A percentile compares a stretch with the other conserved stretches of the same genome.
Conservation (phyloP, 2,329 filamentous ascomycete species). For the Lachnellula subtilissima region DNA sequence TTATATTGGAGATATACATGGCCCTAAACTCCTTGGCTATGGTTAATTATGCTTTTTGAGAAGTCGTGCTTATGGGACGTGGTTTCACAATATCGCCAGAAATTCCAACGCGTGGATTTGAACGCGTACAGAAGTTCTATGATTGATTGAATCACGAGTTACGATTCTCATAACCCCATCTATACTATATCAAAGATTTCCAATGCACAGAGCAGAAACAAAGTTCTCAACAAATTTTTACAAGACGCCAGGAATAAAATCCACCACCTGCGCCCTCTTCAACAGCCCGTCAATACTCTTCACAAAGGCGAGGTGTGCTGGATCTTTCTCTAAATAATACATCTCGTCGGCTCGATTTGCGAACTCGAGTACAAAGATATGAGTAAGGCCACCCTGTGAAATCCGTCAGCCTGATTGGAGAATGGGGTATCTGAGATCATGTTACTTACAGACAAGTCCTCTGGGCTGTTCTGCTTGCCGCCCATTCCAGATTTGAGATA, state of each 20-base stretch:
- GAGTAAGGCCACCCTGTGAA: constrained; percentile 54
- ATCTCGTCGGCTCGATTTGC: constrained; percentile 58
- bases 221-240: constrained; percentile 17
- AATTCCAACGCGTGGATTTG: too few species aligned
- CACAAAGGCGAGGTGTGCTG: constrained; percentile 55
- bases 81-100: too few species aligned
- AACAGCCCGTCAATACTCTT: constrained; percentile 43
- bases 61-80: too few species aligned
- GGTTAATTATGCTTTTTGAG: too few species aligned
- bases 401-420: background rate
- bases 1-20: too few species aligned
- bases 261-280: constrained; percentile 50
- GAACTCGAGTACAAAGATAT: constrained; percentile 66
- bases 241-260: constrained; percentile 51
- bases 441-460: constrained; percentile 49
- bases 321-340: constrained; percentile 63
- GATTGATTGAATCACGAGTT: too few species aligned
- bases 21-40: too few species aligned
- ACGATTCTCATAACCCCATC: too few species aligned
- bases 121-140: too few species aligned
- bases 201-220: too few species aligned
- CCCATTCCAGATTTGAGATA: constrained; percentile 57
- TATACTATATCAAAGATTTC: too few species aligned
- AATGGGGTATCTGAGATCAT: background rate
- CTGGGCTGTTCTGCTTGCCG: constrained; percentile 55